Base-by-base conservation (phyloP, 2,329 filamentous ascomycete genomes). In the Apiospora rasikravindrae region DNA sequence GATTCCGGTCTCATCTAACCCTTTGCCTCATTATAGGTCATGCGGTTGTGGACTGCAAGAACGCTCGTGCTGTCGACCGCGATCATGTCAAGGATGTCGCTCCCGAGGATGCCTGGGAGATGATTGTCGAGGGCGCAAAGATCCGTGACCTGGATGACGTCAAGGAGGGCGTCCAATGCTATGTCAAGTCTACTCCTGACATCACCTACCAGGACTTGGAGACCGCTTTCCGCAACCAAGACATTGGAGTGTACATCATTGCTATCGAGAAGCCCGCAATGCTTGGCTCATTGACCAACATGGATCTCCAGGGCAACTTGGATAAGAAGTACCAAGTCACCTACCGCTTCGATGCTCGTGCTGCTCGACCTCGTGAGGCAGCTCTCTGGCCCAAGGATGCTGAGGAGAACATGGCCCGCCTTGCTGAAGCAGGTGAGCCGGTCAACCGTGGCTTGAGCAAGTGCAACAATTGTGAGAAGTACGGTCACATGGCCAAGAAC, bases 241-340 rank as follows among this genome's bases (percentile, higher is more conserved):
- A 83, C 0, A 85, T 92, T 72, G 81, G 81, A 3, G 81, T 92
- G 19, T 91, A 87, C 81, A 82, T 94, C 70, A 91, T 94, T 75
- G 89, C 89, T 7, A 80, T 88, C 7, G 88, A 93, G 83, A 87
- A 88, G 75, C 82, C 87, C 45, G 79, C 86, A 7, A 80, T 92
- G 42, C 78, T 85, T 0, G 78, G 82, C 1, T 89, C 90, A 6
- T 87, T 91, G 75, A 93, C 90, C 73, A 91, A 92, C 81, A 92
- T 94, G 89, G 91, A 94, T 74, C 83, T 93, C 1, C 91, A 94
- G 77, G 92, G 92, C 6, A 89, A 92, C 73, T 83, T 92, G 26
- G 87, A 87, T 72, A 90, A 90, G 80, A 90, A 90, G 78, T 93
- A 88, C 76, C 87, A 87, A 0, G 84, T 94, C 69, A 88, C 88